A percentile compares a stretch with the other conserved stretches of the same genome.
Conservation (phyloP, 768 basidiomycete genomes). For the Lentinus brumalis region DNA sequence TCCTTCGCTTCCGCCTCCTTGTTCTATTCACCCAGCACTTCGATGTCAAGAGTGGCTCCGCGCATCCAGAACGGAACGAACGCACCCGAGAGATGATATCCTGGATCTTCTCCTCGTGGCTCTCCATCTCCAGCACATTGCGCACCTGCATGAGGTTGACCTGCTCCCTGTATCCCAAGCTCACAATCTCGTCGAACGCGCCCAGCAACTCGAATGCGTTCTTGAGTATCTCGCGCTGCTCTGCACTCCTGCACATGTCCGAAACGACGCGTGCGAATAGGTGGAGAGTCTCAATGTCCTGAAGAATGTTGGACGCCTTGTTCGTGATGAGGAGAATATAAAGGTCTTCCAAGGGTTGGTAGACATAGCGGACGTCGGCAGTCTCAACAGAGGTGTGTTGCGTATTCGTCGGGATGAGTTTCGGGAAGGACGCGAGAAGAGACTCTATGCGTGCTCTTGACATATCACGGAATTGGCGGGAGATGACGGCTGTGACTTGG, state of each 20-base stretch:
- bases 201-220: slow-evolving; percentile 93
- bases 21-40: slow-evolving; percentile 54
- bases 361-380: slow-evolving; percentile 92
- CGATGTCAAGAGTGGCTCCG: neutral
- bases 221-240: slow-evolving; percentile 86
- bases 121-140: slow-evolving; percentile 85
- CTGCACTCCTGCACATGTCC: slow-evolving; percentile 83
- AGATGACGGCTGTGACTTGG: slow-evolving; percentile 74
- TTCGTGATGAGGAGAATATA: slow-evolving; percentile 98
- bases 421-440: slow-evolving; percentile 94
- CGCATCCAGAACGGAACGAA: slow-evolving; percentile 28
- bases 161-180: slow-evolving; percentile 81
- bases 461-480: slow-evolving; percentile 95
- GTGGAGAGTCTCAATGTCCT: slow-evolving; percentile 96
- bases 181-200: slow-evolving; percentile 96
- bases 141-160: slow-evolving; percentile 79
- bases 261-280: slow-evolving; percentile 93
- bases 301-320: slow-evolving; percentile 97
- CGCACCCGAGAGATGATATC: slow-evolving; percentile 94
- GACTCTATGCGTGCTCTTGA: slow-evolving; percentile 91
- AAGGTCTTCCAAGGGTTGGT: slow-evolving; percentile 94
- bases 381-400: slow-evolving; percentile 98
- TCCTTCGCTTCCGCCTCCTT: slow-evolving; percentile 99
- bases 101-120: slow-evolving; percentile 93
- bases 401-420: slow-evolving; percentile 91